A percentile compares a stretch with the other conserved stretches of the same genome.
These are phyloP conservation scores for Chytridium lagenaria DNA, from an alignment of 371 early-diverging fungal genomes.

Conservation along the genomic window DNA sequence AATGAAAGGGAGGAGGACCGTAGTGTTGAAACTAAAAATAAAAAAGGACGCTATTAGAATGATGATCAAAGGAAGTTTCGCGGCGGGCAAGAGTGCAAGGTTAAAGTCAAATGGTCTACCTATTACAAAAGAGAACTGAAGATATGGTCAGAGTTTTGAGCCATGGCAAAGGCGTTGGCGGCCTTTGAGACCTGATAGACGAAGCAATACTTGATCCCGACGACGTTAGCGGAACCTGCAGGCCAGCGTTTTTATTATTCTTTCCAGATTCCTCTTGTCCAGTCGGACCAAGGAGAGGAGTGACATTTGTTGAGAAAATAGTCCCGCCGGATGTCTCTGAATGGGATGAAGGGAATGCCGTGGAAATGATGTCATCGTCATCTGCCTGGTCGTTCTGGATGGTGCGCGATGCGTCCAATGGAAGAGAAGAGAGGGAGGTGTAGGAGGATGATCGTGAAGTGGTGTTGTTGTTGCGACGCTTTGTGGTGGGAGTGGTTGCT, in stretches of 20 bases:
- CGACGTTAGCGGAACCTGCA: background rate
- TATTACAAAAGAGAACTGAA: slow-evolving; percentile 14
- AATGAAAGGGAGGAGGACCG: slow-evolving; percentile 37
- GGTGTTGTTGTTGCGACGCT: background rate
- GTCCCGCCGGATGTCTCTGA: background rate
- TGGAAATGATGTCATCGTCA: background rate
- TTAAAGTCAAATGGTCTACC: background rate
- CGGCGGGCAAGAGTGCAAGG: background rate
- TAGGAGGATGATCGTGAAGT: slow-evolving; percentile 28
- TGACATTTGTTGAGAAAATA: background rate
- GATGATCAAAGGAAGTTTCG: too few relatives aligned
- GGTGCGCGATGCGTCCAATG: too few relatives aligned
- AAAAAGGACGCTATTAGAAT: too few relatives aligned
- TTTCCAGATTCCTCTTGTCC: too few relatives aligned
- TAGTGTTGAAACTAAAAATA: slow-evolving; percentile 28
- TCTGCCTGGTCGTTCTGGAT: background rate
- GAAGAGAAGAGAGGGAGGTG: slow-evolving; percentile 18
- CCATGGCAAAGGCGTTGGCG: slow-evolving; percentile 16
- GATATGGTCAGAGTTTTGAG: slow-evolving; percentile 8
- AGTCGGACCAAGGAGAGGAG: too few relatives aligned
- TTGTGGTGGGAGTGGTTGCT: background rate
- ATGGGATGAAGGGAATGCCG: background rate
- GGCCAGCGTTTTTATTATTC: too few relatives aligned
- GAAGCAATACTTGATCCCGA: background rate
- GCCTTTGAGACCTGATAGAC: background rate